These are phyloP conservation scores for Salix koriyanagi DNA, from an alignment of 345 rosid species.

Conservation along the genomic window DNA sequence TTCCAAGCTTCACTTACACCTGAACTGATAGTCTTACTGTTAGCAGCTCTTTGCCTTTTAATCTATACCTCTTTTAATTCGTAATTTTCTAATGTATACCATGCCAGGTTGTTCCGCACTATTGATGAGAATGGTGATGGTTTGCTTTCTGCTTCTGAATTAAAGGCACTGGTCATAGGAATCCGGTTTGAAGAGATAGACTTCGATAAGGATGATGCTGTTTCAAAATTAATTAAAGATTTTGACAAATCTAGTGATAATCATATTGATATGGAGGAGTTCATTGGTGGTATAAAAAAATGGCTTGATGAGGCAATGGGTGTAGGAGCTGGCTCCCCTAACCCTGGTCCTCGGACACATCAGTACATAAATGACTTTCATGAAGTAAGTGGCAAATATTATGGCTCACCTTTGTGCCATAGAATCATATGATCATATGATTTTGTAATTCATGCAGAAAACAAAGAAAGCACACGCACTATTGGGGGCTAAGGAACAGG, in stretches of 20 bases:
- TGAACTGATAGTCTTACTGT: neutral
- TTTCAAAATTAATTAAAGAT: constrained; percentile 48
- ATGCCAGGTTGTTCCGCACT: constrained; percentile 57
- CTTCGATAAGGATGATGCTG: constrained; percentile 65
- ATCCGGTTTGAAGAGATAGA: constrained; percentile 74
- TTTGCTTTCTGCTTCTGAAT: constrained; percentile 45
- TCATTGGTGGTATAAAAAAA: constrained; percentile 50
- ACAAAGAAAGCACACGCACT: constrained; percentile 64
- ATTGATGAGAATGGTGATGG: constrained; percentile 57
- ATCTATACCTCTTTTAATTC: neutral
- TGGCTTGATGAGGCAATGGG: constrained; percentile 35
- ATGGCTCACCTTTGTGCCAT: neutral
- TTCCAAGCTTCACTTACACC: neutral
- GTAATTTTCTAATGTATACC: neutral
- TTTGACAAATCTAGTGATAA: constrained; percentile 56
- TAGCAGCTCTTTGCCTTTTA: neutral
- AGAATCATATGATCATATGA: neutral
- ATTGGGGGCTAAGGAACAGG: constrained; percentile 33
- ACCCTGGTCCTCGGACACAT: constrained; percentile 36
- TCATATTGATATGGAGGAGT: constrained; percentile 40
- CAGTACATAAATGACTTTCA: constrained; percentile 49
- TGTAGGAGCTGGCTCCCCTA: constrained; percentile 12
- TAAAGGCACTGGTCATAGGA: constrained; percentile 68
- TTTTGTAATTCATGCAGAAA: constrained; percentile 43
- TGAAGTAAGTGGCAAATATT: constrained; percentile 34